phyloP scores from a whole-genome alignment of 441 rosid species.

The Pelargonium myrrhifolium region DNA sequence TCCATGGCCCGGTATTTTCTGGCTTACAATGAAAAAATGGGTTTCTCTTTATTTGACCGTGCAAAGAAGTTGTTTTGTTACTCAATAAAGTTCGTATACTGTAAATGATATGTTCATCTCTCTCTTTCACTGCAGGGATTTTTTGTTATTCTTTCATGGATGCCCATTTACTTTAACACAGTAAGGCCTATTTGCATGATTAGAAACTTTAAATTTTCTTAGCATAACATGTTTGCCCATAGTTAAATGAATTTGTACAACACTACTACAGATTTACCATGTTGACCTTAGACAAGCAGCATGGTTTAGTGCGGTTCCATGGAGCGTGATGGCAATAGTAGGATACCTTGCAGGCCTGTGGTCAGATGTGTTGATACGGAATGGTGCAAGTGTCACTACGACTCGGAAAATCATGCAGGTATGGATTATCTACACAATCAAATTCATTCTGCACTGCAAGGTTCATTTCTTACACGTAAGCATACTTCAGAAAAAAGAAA shows the following conservation, averaged over 20 bases:
- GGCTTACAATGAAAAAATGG: neutral
- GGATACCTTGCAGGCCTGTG: conserved; percentile 74
- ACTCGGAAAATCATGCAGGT: conserved; percentile 97
- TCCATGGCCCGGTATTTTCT: neutral
- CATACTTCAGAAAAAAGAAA: neutral
- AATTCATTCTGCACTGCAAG: neutral
- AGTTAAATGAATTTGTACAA: conserved; percentile 5
- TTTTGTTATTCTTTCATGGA: conserved; percentile 95
- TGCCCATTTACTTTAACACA: conserved; percentile 87
- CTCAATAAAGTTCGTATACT: neutral
- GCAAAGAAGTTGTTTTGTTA: neutral
- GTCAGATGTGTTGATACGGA: conserved; percentile 69
- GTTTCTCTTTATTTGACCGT: neutral
- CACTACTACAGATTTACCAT: conserved; percentile 55
- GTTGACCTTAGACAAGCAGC: conserved; percentile 91
- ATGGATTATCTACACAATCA: conserved; percentile 3
- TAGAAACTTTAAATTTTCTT: conserved; percentile 8
- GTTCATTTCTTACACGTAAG: neutral
- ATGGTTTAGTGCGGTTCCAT: conserved; percentile 94
- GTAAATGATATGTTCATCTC: neutral
- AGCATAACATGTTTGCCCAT: neutral
- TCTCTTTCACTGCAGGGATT: conserved; percentile 54
- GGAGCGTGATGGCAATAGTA: conserved; percentile 87
- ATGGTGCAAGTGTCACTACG: conserved; percentile 63
- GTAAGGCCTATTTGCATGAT: conserved; percentile 38